These are phyloP conservation scores for Phytophthora cactorum DNA, from an alignment of 352 stramenopile species.

Conservation along the genomic window DNA sequence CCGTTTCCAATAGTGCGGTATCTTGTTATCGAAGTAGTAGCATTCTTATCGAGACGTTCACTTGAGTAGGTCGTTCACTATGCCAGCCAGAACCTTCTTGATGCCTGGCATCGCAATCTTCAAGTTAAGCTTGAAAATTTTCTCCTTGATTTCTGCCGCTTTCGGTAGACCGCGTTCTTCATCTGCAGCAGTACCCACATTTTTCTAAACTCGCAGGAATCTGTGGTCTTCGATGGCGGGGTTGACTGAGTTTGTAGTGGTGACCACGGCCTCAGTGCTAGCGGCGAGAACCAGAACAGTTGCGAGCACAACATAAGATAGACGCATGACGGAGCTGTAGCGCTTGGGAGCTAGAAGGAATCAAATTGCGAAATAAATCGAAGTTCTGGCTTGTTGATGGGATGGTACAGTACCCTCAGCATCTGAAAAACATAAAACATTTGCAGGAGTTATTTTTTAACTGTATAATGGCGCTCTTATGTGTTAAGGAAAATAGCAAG, in stretches of 20 bases:
- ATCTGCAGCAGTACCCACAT: background rate
- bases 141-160: conserved; percentile 1
- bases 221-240: background rate
- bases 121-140: conserved; percentile 14
- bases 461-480: no score
- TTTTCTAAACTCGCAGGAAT: conserved; percentile 2
- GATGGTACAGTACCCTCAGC: no score
- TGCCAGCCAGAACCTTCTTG: background rate
- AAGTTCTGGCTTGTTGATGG: background rate
- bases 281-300: background rate
- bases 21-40: no score
- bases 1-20: no score
- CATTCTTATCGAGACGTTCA: background rate
- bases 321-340: conserved; percentile 3
- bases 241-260: background rate
- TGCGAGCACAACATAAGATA: conserved; percentile 5
- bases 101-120: conserved; percentile 17
- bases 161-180: conserved; percentile 10
- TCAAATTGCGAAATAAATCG: conserved; percentile 1
- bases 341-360: background rate
- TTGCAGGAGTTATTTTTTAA: no score
- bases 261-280: background rate
- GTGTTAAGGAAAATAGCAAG: no score
- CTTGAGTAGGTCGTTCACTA: background rate
- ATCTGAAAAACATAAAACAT: no score